Evolutionary conservation across 192 early-diverging fungal genomes (phyloP), one percentile per base, ranked within the genome.

Genomic region (Coemansia sp.): DNA sequence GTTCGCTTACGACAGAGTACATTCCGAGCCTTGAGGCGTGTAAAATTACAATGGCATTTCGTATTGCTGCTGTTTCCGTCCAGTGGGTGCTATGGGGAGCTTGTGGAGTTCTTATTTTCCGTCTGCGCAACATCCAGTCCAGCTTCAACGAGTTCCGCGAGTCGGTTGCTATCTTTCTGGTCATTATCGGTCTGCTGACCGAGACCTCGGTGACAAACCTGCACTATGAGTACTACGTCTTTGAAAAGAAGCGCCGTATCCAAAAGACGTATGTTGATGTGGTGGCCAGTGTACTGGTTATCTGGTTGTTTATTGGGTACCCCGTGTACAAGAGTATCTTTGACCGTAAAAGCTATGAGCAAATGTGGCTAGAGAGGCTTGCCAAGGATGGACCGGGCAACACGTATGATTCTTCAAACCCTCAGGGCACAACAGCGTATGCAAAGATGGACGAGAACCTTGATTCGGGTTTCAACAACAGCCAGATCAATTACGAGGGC

Each of bases 81-180:
- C 76, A 79, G 55, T 79, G 76, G 76, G 50, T 73, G 4, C 35
- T 70, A 51, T 79, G 76, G 76, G 17, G 48, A 0, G 66, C 67
- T 7, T 67, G 69, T 5, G 67, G 67, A 2, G 60, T 67, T 39
- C 70, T 79, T 8, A 72, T 79, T 6, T 73, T 57, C 76, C 32
- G 32, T 8, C 7, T 35, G 32, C 32, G 32, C 32, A 35, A 35
- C 6, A 35, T 35, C 7, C 32, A 79, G 58, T 70, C 76, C 41
- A 79, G 76, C 51, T 79, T 79, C 43, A 79, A 79, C 61, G 76
- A 79, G 67, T 79, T 73, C 60, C 58, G 43, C 67, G 71, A 79
- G 59, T 79, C 76, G 12, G 52, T 79, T 24, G 60, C 59, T 4
- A 57, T 79, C 14, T 79, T 79, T 25, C 19, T 59, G 4, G 57